phyloP scores from a whole-genome alignment of 352 stramenopile species.

The Pythium brassicae region DNA sequence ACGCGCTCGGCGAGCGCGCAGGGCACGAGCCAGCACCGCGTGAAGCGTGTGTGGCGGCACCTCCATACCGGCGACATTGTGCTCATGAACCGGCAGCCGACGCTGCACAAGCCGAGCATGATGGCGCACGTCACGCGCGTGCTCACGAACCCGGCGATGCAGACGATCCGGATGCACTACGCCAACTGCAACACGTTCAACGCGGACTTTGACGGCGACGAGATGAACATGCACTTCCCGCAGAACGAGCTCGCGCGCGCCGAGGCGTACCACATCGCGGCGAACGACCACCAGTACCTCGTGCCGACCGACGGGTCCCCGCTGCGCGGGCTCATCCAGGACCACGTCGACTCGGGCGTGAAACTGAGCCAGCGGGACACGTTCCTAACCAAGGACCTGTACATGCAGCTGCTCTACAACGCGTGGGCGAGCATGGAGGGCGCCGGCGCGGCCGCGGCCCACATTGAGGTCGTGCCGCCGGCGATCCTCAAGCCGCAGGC shows the following conservation, averaged over 20 bases:
- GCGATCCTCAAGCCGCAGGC: constrained; percentile 96
- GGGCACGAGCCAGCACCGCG: constrained; percentile 78
- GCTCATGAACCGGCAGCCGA: constrained; percentile 99
- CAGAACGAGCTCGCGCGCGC: constrained; percentile 97
- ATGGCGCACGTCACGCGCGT: constrained; percentile 99
- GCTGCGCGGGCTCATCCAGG: constrained; percentile 98
- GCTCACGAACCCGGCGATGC: constrained; percentile 94
- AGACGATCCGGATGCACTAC: constrained; percentile 99
- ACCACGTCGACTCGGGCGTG: constrained; percentile 98
- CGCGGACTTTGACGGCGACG: constrained; percentile 99
- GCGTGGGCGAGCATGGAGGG: constrained; percentile 94
- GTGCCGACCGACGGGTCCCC: constrained; percentile 98
- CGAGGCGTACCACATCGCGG: constrained; percentile 97
- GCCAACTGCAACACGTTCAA: constrained; percentile 99
- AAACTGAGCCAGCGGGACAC: constrained; percentile 98
- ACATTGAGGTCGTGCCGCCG: constrained; percentile 96
- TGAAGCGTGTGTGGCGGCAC: constrained; percentile 97
- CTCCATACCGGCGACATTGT: constrained; percentile 98
- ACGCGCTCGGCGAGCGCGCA: constrained; percentile 81
- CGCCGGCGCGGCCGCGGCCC: constrained; percentile 75
- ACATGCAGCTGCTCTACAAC: constrained; percentile 97
- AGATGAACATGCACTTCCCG: constrained; percentile 99
- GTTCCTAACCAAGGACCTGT: constrained; percentile 98
- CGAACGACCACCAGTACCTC: constrained; percentile 97
- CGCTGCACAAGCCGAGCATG: constrained; percentile 99